Base-by-base conservation (phyloP, 345 rosid species). In the Pistacia atlantica region DNA sequence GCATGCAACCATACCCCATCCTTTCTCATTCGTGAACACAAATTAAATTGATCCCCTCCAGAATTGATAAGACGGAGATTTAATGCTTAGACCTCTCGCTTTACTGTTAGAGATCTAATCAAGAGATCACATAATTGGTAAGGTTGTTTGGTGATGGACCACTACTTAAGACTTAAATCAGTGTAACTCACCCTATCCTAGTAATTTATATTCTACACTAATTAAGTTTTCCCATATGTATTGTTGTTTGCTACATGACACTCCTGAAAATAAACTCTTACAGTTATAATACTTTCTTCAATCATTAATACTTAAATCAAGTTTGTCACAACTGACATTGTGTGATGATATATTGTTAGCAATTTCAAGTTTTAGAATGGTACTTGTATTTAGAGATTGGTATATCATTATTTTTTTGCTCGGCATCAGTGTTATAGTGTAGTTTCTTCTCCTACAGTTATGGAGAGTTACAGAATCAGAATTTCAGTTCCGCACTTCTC, bases 381-480 rank as follows among this genome's bases (percentile, higher is more conserved):
- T 25, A 25, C 31, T 70, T 18, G 63, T 55, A 0, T 1, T 10
- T 35, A 52, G 56, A 55, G 10, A 11, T 54, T 11, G 46, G 49
- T 16, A 54, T 14, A 22, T 12, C 17, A 17, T 8, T 57, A 5
- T 56, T 17, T 42, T 38, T 46, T 22, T 46, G 3, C 57, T 59
- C 9, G 55, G 11, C 48, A 48, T 73, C 66, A 22, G 8, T 25
- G 4, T 31, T 52, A 49, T 73, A 33, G 31, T 55, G 56, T 68
- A 54, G 51, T 25, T 55, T 60, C 46, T 64, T 70, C 63, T 62
- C 65, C 67, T 81, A 79, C 91, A 91, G 93, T 80, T 89, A 52
- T 89, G 91, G 96, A 88, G 96, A 84, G 77, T 87, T 62, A 87
- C 92, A 51, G 88, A 82, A 67, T 80, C 82, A 65, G 80, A 82